Percentiles rank a stretch among this genome's conserved stretches.
Conservation (phyloP, 441 rosid genomes). For the Sinapis alba region DNA sequence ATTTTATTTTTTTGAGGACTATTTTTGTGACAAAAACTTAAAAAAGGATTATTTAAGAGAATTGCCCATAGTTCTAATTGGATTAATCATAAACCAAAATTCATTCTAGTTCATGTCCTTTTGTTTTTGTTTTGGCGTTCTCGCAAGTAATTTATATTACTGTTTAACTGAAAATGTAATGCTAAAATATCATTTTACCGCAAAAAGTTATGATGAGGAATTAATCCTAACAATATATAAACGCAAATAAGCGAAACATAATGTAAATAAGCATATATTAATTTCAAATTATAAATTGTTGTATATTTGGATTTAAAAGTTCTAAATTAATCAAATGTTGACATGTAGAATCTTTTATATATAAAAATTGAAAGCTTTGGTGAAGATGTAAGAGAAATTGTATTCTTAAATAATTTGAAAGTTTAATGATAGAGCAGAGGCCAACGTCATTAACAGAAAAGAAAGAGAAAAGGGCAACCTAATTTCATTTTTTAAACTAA, state of each 20-base stretch:
- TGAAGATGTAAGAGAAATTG: background rate
- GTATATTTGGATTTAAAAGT: background rate
- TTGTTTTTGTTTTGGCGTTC: background rate
- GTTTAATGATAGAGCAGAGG: background rate
- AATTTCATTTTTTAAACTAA: background rate
- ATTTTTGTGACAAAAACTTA: too few species aligned
- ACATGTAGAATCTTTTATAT: background rate
- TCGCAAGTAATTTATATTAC: background rate
- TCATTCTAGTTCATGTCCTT: background rate
- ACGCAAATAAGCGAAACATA: background rate
- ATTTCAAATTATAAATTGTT: background rate
- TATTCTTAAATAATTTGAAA: background rate
- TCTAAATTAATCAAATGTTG: background rate
- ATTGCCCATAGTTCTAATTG: background rate
- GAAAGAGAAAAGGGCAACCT: background rate
- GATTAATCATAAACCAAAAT: background rate
- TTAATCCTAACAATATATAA: background rate
- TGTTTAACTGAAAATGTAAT: background rate
- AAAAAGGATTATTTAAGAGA: too few species aligned
- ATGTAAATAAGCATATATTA: background rate
- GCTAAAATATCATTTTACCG: background rate
- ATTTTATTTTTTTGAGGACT: too few species aligned
- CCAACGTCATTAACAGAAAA: background rate
- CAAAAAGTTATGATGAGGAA: background rate
- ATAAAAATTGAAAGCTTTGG: background rate